Percentiles rank a stretch among this genome's conserved stretches.
Evolutionary conservation across 2,329 filamentous ascomycete species (phyloP).

Genomic region (Teratosphaeria nubilosa): DNA sequence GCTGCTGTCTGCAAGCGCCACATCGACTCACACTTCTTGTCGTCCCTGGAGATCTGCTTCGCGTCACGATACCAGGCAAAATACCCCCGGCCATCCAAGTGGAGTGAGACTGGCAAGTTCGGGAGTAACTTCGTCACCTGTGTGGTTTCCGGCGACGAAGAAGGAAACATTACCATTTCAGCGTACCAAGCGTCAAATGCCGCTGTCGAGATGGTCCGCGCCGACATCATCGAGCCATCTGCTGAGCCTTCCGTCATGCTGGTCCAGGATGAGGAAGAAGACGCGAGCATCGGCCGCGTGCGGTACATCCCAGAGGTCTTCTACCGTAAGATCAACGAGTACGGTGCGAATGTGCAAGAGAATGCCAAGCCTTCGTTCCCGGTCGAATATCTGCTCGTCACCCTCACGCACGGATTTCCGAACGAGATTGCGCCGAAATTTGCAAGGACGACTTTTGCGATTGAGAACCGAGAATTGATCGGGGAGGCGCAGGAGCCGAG

Average conservation of each 20-base stretch:
- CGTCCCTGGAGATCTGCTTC: conserved; percentile 84
- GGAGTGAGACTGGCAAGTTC: conserved; percentile 89
- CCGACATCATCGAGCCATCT: conserved; percentile 89
- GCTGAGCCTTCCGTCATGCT: conserved; percentile 91
- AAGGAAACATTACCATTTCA: conserved; percentile 78
- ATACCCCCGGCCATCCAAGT: conserved; percentile 84
- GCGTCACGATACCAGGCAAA: conserved; percentile 78
- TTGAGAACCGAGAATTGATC: conserved; percentile 82
- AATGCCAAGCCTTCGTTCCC: conserved; percentile 95
- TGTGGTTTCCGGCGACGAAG: conserved; percentile 83
- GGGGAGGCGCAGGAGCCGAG: conserved; percentile 76
- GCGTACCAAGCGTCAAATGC: conserved; percentile 93
- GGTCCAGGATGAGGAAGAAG: conserved; percentile 83
- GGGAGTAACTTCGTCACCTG: conserved; percentile 97
- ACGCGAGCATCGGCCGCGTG: conserved; percentile 56
- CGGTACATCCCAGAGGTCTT: conserved; percentile 97
- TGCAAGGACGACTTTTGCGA: conserved; percentile 68
- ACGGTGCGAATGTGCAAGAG: conserved; percentile 90
- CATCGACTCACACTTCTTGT: conserved; percentile 87
- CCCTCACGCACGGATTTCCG: conserved; percentile 92
- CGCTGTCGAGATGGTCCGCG: conserved; percentile 91
- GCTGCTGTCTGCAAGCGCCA: conserved; percentile 85
- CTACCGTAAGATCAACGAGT: conserved; percentile 90
- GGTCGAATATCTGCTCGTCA: conserved; percentile 91
- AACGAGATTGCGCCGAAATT: conserved; percentile 53